Evolutionary conservation across 2,329 filamentous ascomycete genomes (phyloP), one percentile per base, ranked within the genome.

Genomic region (Ophiocordyceps camponoti-floridani): DNA sequence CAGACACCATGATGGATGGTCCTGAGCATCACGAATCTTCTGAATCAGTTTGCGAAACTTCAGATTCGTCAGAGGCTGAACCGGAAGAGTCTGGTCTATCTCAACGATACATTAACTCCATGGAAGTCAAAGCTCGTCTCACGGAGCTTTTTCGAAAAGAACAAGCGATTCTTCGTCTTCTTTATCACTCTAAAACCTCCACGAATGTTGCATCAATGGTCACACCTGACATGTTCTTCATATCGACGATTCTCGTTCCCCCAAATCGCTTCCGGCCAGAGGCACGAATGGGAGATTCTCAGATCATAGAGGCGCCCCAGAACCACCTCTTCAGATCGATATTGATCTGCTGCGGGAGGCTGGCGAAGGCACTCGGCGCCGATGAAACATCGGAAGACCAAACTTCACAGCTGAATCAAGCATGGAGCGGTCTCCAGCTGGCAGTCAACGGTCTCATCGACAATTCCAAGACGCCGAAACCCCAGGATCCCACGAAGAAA

Each of bases 361-460:
- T 95, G 52, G 77, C 78, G 18, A 75, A 81, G 53, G 82, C 93
- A 46, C 79, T 82, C 53, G 51, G 47, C 18, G 51, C 53, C 23
- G 23, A 23, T 23, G 23, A 23, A 5, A 5, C 3, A 11, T 47
- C 89, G 45, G 66, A 62, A 42, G 63, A 67, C 31, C 66, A 65
- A 18, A 61, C 44, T 30, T 54, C 54, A 31, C 60, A 60, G 45
- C 84, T 88, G 50, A 73, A 93, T 51, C 82, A 83, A 52, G 79
- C 83, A 4, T 93, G 85, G 68, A 78, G 86, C 23, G 75, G 80
- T 43, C 72, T 98, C 12, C 91, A 98, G 62, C 87, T 94, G 54
- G 70, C 76, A 26, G 85, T 96, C 49, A 98, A 98, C 58, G 79
- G 84, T n/a, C 67, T 98, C 44, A 86, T 96, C 51, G 91, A 98